Conservation (phyloP, 2,329 filamentous ascomycete genomes). For the Aspergillus sojae region DNA sequence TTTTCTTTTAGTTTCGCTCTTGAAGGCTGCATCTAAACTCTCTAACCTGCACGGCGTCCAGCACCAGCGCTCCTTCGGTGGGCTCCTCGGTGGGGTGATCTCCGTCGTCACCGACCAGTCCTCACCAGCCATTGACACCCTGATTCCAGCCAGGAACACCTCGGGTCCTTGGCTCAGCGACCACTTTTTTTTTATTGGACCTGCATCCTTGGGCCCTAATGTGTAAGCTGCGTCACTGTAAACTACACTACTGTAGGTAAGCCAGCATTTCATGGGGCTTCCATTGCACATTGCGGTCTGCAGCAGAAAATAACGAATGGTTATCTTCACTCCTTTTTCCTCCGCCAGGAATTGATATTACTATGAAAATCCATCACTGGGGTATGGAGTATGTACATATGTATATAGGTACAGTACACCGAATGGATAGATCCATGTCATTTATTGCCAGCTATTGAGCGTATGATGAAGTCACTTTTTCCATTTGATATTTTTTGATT, state of each 20-base stretch:
- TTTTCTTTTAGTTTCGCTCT: neutral
- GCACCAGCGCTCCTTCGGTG: slow-evolving; percentile 24
- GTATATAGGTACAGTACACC: neutral
- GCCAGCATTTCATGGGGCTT: slow-evolving; percentile 13
- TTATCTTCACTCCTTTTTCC: neutral
- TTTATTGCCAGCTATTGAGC: neutral
- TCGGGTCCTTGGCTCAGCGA: slow-evolving; percentile 24
- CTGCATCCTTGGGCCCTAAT: slow-evolving; percentile 12
- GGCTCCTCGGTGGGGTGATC: slow-evolving; percentile 28
- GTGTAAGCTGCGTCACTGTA: slow-evolving; percentile 15
- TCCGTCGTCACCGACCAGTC: slow-evolving; percentile 26
- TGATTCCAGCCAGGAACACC: slow-evolving; percentile 28
- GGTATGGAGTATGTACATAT: neutral
- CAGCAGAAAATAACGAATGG: slow-evolving; percentile 1
- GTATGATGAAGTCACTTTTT: neutral
- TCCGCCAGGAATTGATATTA: neutral
- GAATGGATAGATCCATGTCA: neutral
- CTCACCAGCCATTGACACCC: slow-evolving; percentile 26
- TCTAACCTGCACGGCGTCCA: slow-evolving; percentile 20
- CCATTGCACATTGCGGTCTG: slow-evolving; percentile 9
- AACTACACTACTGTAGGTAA: slow-evolving; percentile 15
- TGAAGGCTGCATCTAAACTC: neutral
- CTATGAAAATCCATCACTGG: neutral
- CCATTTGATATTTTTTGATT: neutral
- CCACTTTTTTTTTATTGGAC: slow-evolving; percentile 9